phyloP scores from a whole-genome alignment of 1,284 basidiomycete genomes.

The Melampsora abietis-canadensis region DNA sequence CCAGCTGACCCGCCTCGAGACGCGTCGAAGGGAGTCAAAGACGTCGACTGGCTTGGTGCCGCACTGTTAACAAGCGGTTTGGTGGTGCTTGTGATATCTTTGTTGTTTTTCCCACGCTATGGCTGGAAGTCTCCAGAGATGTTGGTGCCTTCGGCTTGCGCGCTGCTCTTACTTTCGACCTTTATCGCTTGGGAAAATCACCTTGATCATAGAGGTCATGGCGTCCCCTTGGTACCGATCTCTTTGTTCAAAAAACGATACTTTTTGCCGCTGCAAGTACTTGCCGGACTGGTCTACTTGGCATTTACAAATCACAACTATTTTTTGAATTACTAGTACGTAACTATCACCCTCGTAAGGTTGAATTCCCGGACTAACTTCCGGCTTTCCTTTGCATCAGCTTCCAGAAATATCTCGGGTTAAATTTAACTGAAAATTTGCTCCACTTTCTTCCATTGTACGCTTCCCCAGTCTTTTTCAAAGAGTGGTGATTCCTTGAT shows the following conservation, averaged over 20 bases:
- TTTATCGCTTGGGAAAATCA: background rate
- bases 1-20: constrained; percentile 9
- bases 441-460: constrained; percentile 37
- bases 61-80: constrained; percentile 20
- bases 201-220: background rate
- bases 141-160: constrained; percentile 9
- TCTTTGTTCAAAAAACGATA: background rate
- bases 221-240: background rate
- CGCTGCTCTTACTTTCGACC: constrained; percentile 1
- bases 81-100: background rate
- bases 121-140: constrained; percentile 15
- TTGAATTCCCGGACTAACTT: too few species aligned
- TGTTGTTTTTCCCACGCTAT: constrained; percentile 14
- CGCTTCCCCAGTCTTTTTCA: background rate
- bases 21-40: background rate
- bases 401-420: constrained; percentile 25
- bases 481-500: background rate
- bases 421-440: constrained; percentile 19
- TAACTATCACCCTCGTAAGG: too few species aligned
- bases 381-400: too few species aligned
- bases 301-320: background rate
- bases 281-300: background rate
- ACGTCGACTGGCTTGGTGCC: constrained; percentile 27
- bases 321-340: constrained; percentile 5
- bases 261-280: background rate